A percentile compares a stretch with the other conserved stretches of the same genome.
phyloP scores from a whole-genome alignment of 2,329 filamentous ascomycete genomes.

The Colletotrichum cuscutae region DNA sequence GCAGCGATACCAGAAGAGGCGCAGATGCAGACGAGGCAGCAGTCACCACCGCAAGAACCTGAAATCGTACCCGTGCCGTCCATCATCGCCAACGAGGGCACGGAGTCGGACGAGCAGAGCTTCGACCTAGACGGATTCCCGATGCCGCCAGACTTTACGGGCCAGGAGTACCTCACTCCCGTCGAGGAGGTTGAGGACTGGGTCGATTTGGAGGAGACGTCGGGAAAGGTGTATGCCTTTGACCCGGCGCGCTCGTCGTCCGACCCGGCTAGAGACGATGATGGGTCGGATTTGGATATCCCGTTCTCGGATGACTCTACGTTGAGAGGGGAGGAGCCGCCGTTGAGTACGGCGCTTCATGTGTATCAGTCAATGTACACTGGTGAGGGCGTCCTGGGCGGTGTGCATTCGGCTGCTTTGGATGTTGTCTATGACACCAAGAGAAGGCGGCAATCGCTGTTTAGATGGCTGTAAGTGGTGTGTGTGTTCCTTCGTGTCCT shows the following conservation, averaged over 20 bases:
- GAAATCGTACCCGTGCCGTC: slow-evolving; percentile 12
- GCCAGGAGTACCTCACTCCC: slow-evolving; percentile 30
- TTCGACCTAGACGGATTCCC: slow-evolving; percentile 11
- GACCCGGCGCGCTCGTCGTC: slow-evolving; percentile 34
- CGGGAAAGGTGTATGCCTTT: slow-evolving; percentile 40
- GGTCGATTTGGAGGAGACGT: slow-evolving; percentile 41
- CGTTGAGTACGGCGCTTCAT: slow-evolving; percentile 21
- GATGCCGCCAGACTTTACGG: slow-evolving; percentile 36
- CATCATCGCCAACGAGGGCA: slow-evolving; percentile 40
- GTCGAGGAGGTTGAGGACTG: slow-evolving; percentile 39
- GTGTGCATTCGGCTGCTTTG: slow-evolving; percentile 47
- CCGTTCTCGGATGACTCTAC: slow-evolving; percentile 40
- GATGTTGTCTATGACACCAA: slow-evolving; percentile 48
- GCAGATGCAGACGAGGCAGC: not conserved
- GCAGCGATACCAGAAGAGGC: slow-evolving; percentile 4
- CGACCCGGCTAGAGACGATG: slow-evolving; percentile 40
- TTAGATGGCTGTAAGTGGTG: slow-evolving; percentile 52
- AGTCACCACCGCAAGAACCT: not conserved
- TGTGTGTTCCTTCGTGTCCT: too few relatives aligned
- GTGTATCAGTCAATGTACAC: slow-evolving; percentile 50
- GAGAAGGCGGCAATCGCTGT: slow-evolving; percentile 47
- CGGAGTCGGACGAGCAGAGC: slow-evolving; percentile 14
- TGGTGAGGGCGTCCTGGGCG: slow-evolving; percentile 49
- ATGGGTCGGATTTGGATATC: slow-evolving; percentile 43
- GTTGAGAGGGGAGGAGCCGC: slow-evolving; percentile 32